Conservation (phyloP, 305 asterid species). For the Euphrasia arctica region DNA sequence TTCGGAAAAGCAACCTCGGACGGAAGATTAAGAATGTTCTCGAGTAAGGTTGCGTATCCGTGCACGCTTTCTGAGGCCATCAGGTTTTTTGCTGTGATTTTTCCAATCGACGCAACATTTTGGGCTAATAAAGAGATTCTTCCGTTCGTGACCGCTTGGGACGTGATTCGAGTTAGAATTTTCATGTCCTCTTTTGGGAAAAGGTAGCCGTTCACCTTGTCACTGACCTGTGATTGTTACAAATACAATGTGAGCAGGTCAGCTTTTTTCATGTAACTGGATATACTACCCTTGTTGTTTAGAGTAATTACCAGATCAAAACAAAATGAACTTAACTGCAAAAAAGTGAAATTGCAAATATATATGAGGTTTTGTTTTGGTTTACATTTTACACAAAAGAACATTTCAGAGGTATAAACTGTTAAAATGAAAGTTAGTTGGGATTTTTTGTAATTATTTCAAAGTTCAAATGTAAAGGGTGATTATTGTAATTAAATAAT, state of each 20-base stretch:
- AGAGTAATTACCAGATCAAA: no score
- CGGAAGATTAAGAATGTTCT: slow-evolving; percentile 65
- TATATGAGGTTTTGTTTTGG: no score
- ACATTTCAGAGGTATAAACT: not conserved
- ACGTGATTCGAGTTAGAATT: slow-evolving; percentile 51
- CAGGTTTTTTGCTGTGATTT: slow-evolving; percentile 62
- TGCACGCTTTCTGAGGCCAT: slow-evolving; percentile 79
- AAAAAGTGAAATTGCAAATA: no score
- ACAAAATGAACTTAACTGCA: no score
- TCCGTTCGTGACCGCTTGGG: slow-evolving; percentile 73
- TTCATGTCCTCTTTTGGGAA: slow-evolving; percentile 58
- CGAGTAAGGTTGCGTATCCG: slow-evolving; percentile 78
- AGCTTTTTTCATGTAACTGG: not conserved
- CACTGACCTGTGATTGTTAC: slow-evolving; percentile 53
- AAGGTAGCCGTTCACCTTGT: slow-evolving; percentile 76
- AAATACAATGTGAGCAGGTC: slow-evolving; percentile 29
- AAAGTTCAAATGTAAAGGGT: not conserved
- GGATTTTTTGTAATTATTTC: not conserved
- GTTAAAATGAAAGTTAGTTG: not conserved
- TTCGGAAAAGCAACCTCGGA: slow-evolving; percentile 67
- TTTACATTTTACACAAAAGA: no score
- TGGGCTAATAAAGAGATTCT: slow-evolving; percentile 65
- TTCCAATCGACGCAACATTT: slow-evolving; percentile 62
- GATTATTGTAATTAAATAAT: not conserved
- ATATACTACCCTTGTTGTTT: no score